Evolutionary conservation across 768 basidiomycete genomes (phyloP), one percentile per base, ranked within the genome.

Genomic region (Paxillus rubicundulus): DNA sequence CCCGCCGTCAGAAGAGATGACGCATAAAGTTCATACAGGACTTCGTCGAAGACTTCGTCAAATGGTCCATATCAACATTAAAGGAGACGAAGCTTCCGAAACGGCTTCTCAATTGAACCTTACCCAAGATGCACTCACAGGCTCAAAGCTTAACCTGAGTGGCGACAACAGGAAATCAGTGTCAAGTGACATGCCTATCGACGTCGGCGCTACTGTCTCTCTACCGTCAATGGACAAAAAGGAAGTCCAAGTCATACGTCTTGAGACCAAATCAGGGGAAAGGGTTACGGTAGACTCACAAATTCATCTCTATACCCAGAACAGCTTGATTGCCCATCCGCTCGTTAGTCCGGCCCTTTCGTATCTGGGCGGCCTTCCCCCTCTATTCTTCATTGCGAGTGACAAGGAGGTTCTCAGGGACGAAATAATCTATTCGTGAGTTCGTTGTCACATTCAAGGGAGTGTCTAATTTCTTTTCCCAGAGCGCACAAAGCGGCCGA

Each of bases 341-440:
- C 77, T 93, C 44, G 82, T 98, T 37, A 94, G 90, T 57, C 87
- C 93, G 0, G 83, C 79, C 8, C 66, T 89, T 56, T 82, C 82
- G 0, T 94, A 92, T 69, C 78, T 99, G 10, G 97, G 96, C 5
- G 95, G 95, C 2, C 70, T 99, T 0, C 92, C 92, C 2, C 97
- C 97, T 12, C 63, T 98, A 42, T 70, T 92, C 21, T 71, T 99
- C 58, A 84, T 94, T 57, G 88, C 85, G 1, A 85, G 96, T 37
- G 89, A 97, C 50, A 89, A 87, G 61, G 96, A 98, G 71, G 92
- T 96, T 0, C 70, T 98, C 39, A 77, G 94, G 49, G 96, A 98
- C 64, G 96, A 98, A 69, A 84, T 92, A 32, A 82, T 98, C 28
- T 98, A 92, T 64, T 72, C 80, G 92, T 90, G 45, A 56, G 85